Base-by-base conservation (phyloP, 2,329 filamentous ascomycete genomes). In the Ophiocordyceps polyrhachis-furcata region DNA sequence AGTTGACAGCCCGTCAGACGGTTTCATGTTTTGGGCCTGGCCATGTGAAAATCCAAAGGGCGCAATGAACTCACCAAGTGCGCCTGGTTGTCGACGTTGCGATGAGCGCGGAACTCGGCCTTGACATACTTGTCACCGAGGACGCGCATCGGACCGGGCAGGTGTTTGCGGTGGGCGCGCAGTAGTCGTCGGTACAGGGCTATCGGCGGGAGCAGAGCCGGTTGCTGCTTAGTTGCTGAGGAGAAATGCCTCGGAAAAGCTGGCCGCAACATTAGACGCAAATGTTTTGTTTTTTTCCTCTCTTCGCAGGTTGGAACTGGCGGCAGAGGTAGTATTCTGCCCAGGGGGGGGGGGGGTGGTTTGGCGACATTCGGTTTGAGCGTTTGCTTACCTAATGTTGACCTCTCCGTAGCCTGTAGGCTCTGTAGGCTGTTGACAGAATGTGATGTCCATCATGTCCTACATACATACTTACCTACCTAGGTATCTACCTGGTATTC, bases 71-170 rank as follows among this genome's bases (percentile, higher is more conserved):
- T 49, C 69, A 93, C 87, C 63, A 98, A 76, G 58, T 96, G 89
- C 23, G 85, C 75, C 0, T 91, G 88, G 56, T 96, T 96, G 48
- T 96, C 89, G 43, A 93, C 76, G 31, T 77, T 71, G 48, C 73
- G 74, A 57, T 96, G 91, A 1, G 83, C 81, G 48, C 85, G 74
- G 54, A 96, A 98, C 65, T 98, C 91, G 41, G 78, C 76, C 65
- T 93, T 95, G 60, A 96, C 71, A 62, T 96, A 98, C 60, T 87
- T 77, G 57, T 98, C 91, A 5, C 91, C 91, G 8, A 98, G 66
- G 5, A 93, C 47, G 32, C 91, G 78, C 78, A 78, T 75, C 45
- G 94, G 81, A 1, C 63, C 54, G 0, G 80, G 78, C 11, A 98
- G 67, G 54, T 81, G 73, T 56, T 81, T 85, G 52, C 91, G 76